Base-by-base conservation (phyloP, 805 yeast species). In the Pichia eremophila region DNA sequence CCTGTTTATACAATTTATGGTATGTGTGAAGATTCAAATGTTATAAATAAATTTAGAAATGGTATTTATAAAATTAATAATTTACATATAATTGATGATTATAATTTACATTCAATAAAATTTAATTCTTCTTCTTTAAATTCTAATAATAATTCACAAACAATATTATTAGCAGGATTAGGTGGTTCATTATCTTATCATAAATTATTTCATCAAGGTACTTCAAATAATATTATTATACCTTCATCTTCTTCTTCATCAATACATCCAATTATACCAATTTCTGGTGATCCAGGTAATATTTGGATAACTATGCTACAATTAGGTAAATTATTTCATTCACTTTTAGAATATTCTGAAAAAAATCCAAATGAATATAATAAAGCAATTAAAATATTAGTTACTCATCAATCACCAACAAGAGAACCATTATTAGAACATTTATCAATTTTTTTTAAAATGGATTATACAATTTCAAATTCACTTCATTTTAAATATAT, bases 1-100 rank as follows among this genome's bases (percentile, higher is more conserved):
- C 93, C 95, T 0, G 86, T 85, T 1, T 85, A 85, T 65, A 78
- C 90, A 4, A 77, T 82, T n/a, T 81, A 76, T 55, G 93, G 93
- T 0, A 81, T 83, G 61, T 71, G 81, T 47, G 95, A 85, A 60
- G 95, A 85, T 60, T 78, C 86, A 2, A 58, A 73, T 4, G 85
- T 85, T 22, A 64, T 85, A 40, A 77, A 80, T 53, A 77, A 76
- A 66, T 76, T 85, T 61, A 72, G 80, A 47, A 62, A 68, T 46
- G 83, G 83, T 5, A 64, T 68, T 12, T 73, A 77, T 52, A 46
- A 52, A 2, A 71, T 85, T 5, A 77, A 78, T 15, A 85, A 85
- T 59, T 64, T 85, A 48, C 64, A 67, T 53, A 58, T 85, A 5
- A 69, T 85, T 35, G 89, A 83, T 60, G 90, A 85, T 59, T 66